Conservation (phyloP, 345 rosid genomes). For the Citrus maxima region DNA sequence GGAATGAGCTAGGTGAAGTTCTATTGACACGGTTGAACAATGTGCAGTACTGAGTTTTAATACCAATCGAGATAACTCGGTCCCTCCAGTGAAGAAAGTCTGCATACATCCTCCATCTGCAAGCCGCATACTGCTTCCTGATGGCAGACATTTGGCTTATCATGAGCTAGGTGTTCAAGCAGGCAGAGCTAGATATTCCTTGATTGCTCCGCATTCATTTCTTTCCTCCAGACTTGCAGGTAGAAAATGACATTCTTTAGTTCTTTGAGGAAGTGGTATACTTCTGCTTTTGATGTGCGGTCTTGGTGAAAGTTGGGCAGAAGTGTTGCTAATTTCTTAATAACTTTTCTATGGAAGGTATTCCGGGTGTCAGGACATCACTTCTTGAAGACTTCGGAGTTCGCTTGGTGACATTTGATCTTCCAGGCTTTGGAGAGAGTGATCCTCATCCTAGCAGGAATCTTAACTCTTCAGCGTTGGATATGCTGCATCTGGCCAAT, state of each 20-base stretch:
- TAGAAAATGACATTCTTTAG: slow-evolving; percentile 19
- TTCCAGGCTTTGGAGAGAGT: slow-evolving; percentile 98
- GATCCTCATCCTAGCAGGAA: slow-evolving; percentile 77
- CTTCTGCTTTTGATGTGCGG: background rate
- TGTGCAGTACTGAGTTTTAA: slow-evolving; percentile 64
- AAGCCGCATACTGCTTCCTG: slow-evolving; percentile 61
- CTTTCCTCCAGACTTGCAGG: slow-evolving; percentile 92
- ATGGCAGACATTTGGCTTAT: slow-evolving; percentile 83
- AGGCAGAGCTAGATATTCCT: slow-evolving; percentile 63
- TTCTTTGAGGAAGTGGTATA: slow-evolving; percentile 2
- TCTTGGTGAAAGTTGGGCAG: background rate
- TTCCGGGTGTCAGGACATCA: slow-evolving; percentile 73
- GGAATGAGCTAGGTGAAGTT: background rate
- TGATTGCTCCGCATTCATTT: slow-evolving; percentile 71
- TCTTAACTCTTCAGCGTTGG: slow-evolving; percentile 80
- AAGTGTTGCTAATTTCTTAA: slow-evolving; percentile 2
- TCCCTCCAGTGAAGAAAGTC: slow-evolving; percentile 49
- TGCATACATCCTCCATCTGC: slow-evolving; percentile 69
- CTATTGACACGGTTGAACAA: slow-evolving; percentile 10
- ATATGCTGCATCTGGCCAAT: slow-evolving; percentile 65
- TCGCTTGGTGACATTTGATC: slow-evolving; percentile 80
- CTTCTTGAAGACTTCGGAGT: slow-evolving; percentile 77
- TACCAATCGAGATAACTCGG: slow-evolving; percentile 27
- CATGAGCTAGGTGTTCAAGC: slow-evolving; percentile 68
- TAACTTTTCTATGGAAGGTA: slow-evolving; percentile 38